Evolutionary conservation across 148 eudicot genomes (phyloP).

Genomic region (Gaultheria prostrata): DNA sequence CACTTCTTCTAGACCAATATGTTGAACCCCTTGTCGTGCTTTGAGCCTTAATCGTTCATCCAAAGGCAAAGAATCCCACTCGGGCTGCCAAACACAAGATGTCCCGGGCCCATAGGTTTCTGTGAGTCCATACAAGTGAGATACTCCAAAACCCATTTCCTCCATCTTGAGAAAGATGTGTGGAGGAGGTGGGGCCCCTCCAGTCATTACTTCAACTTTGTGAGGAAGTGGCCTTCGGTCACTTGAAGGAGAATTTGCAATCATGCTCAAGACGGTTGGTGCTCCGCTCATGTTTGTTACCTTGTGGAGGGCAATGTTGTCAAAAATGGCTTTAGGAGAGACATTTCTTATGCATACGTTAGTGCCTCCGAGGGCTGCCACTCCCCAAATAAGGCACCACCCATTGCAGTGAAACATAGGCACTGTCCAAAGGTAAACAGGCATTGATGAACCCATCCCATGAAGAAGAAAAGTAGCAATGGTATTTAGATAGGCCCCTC

Average conservation of each 20-base stretch:
- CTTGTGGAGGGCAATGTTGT: conserved; percentile 25
- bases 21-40: conserved; percentile 43
- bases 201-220: conserved; percentile 27
- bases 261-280: conserved; percentile 28
- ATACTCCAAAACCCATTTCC: conserved; percentile 36
- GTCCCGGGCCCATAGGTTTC: conserved; percentile 42
- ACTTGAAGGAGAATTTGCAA: conserved; percentile 16
- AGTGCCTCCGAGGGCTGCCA: conserved; percentile 31
- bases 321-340: conserved; percentile 27
- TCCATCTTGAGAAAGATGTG: conserved; percentile 35
- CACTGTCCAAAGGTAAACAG: conserved; percentile 32
- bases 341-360: conserved; percentile 27
- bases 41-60: conserved; percentile 28
- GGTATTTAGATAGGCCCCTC: conserved; percentile 30
- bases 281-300: conserved; percentile 33
- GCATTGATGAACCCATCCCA: conserved; percentile 18
- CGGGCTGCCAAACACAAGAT: conserved; percentile 35
- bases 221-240: conserved; percentile 23
- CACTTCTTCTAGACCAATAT: conserved; percentile 36
- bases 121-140: conserved; percentile 44
- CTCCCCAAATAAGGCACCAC: conserved; percentile 30
- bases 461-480: conserved; percentile 15
- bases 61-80: conserved; percentile 36
- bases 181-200: conserved; percentile 33
- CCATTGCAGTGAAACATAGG: conserved; percentile 34